A percentile compares a stretch with the other conserved stretches of the same genome.
Evolutionary conservation across 306 rosid genomes (phyloP).

Genomic region (Gleditsia sinensis): DNA sequence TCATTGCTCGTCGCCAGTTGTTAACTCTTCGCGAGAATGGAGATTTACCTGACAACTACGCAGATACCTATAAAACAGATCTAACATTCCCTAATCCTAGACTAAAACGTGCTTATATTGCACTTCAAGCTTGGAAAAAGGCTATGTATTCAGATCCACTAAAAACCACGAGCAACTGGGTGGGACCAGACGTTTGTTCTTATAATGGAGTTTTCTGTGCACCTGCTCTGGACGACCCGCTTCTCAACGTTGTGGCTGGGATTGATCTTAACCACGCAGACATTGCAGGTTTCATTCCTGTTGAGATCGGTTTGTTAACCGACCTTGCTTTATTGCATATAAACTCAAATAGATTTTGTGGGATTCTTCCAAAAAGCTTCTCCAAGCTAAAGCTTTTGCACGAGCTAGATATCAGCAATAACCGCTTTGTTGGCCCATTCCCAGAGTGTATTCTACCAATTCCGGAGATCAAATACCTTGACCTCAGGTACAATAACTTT

Average conservation of each 20-base stretch:
- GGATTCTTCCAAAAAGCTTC: constrained; percentile 63
- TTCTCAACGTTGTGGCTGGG: constrained; percentile 66
- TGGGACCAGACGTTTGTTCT: constrained; percentile 66
- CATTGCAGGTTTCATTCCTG: constrained; percentile 75
- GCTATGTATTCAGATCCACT: constrained; percentile 76
- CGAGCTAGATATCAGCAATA: constrained; percentile 78
- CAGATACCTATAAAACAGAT: constrained; percentile 1
- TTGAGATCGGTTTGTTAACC: constrained; percentile 58
- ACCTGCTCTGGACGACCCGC: constrained; percentile 50
- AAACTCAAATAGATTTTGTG: constrained; percentile 78
- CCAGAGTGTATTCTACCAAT: constrained; percentile 49
- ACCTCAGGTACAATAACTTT: constrained; percentile 66
- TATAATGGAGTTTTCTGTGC: constrained; percentile 72
- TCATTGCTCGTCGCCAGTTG: constrained; percentile 64
- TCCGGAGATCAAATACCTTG: constrained; percentile 52
- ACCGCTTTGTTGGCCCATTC: constrained; percentile 77
- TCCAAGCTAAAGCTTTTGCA: constrained; percentile 44
- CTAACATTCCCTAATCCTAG: constrained; percentile 39
- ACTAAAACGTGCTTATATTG: constrained; percentile 65
- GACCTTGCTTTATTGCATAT: constrained; percentile 74
- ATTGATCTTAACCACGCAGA: constrained; percentile 79
- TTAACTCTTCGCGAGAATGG: constrained; percentile 35
- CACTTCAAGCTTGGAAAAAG: constrained; percentile 65
- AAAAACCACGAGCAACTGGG: constrained; percentile 64
- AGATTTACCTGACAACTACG: constrained; percentile 48